A percentile compares a stretch with the other conserved stretches of the same genome.
Conservation (phyloP, 768 basidiomycete species). For the Lactarius hatsudake region DNA sequence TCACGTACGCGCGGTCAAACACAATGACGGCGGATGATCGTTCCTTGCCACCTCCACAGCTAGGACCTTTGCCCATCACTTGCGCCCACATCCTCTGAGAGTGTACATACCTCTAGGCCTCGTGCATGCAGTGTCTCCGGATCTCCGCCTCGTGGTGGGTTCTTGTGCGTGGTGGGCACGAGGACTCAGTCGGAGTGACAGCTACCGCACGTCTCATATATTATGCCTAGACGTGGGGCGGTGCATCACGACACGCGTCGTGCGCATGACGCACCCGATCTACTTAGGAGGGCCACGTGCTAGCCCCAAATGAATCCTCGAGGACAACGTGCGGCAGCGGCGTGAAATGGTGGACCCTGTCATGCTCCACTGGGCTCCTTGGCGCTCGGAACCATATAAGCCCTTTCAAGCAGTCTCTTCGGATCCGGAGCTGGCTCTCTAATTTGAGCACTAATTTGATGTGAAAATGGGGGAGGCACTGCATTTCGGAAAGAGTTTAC, state of each 20-base stretch:
- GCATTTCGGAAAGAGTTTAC: neutral
- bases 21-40: neutral
- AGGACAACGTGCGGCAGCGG: neutral
- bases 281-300: neutral
- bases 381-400: neutral
- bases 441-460: neutral
- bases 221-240: neutral
- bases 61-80: neutral
- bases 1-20: neutral
- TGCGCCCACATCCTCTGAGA: neutral
- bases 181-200: neutral
- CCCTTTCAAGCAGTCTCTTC: neutral
- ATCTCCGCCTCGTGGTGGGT: neutral
- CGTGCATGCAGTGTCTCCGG: neutral
- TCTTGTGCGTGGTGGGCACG: neutral
- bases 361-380: neutral
- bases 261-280: neutral
- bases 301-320: constrained; percentile 7
- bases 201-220: neutral
- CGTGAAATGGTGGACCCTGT: neutral
- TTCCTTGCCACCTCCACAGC: neutral
- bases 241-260: neutral
- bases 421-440: neutral
- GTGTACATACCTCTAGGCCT: neutral
- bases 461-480: neutral